These are phyloP conservation scores for Pleurotus salmoneostramineus DNA, from an alignment of 768 basidiomycete genomes.

Conservation along the genomic window DNA sequence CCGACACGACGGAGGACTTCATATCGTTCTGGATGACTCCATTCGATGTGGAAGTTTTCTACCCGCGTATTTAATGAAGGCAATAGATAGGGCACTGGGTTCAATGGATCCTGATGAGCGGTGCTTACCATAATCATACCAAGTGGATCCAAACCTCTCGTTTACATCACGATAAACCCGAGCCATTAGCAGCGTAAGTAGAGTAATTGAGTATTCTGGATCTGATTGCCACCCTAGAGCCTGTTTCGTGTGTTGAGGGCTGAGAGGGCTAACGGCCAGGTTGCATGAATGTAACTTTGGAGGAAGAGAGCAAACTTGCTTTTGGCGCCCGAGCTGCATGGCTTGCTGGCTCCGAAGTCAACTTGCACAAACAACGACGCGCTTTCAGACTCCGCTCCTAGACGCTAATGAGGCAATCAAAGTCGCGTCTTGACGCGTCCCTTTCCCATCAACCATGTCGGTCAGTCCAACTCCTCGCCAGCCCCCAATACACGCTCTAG, in stretches of 20 bases:
- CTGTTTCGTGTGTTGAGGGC: background rate
- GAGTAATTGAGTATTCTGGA: constrained; percentile 5
- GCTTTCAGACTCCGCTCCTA: constrained; percentile 40
- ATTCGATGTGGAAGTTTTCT: constrained; percentile 59
- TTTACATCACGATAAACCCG: constrained; percentile 56
- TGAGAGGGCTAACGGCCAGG: background rate
- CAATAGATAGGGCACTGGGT: background rate
- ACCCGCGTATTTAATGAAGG: background rate
- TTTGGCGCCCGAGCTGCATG: background rate
- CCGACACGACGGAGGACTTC: constrained; percentile 63
- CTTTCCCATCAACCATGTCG: background rate
- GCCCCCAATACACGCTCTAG: constrained; percentile 32
- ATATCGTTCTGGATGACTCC: constrained; percentile 65
- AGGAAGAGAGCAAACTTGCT: background rate
- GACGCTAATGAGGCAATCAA: constrained; percentile 25
- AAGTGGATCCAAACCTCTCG: constrained; percentile 48
- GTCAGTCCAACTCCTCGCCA: constrained; percentile 9
- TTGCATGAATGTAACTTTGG: background rate
- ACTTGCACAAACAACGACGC: constrained; percentile 17
- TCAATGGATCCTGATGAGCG: background rate
- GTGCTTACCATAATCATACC: constrained; percentile 62
- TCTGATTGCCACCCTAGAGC: background rate
- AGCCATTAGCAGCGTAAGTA: constrained; percentile 29
- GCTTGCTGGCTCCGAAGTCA: background rate
- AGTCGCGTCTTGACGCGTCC: constrained; percentile 36